These are phyloP conservation scores for Curvularia sp. DNA, from an alignment of 2,329 filamentous ascomycete genomes.

Conservation along the genomic window DNA sequence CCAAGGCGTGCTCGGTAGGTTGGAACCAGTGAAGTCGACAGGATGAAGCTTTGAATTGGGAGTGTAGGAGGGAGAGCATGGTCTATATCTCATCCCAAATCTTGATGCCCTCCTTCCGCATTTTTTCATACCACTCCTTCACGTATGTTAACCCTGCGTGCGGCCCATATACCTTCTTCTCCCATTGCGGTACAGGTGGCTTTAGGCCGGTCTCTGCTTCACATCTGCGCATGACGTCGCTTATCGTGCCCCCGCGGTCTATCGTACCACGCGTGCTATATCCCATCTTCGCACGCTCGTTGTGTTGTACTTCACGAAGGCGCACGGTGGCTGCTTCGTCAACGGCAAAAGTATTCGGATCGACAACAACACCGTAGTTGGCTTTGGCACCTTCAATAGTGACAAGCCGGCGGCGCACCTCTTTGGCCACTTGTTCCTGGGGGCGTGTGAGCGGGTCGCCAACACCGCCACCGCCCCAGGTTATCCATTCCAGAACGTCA, in stretches of 20 bases:
- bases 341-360: constrained; percentile 48
- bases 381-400: constrained; percentile 52
- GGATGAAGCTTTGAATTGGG: not conserved
- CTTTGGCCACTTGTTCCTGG: constrained; percentile 54
- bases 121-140: constrained; percentile 53
- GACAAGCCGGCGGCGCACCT: constrained; percentile 57
- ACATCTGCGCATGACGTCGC: constrained; percentile 48
- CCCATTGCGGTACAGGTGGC: constrained; percentile 56
- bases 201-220: constrained; percentile 55
- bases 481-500: constrained; percentile 60
- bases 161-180: constrained; percentile 55
- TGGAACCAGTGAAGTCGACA: not conserved
- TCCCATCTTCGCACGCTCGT: constrained; percentile 27
- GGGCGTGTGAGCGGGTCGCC: constrained; percentile 58
- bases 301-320: constrained; percentile 46
- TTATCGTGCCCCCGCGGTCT: constrained; percentile 55
- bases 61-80: not conserved
- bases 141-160: constrained; percentile 56
- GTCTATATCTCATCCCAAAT: constrained; percentile 31
- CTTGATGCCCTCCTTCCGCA: constrained; percentile 38
- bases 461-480: constrained; percentile 60
- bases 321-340: constrained; percentile 46
- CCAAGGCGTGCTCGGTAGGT: not conserved
- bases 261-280: constrained; percentile 43
- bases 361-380: constrained; percentile 58